Evolutionary conservation across 2,329 filamentous ascomycete genomes (phyloP).

Genomic region (Colletotrichum plurivorum): DNA sequence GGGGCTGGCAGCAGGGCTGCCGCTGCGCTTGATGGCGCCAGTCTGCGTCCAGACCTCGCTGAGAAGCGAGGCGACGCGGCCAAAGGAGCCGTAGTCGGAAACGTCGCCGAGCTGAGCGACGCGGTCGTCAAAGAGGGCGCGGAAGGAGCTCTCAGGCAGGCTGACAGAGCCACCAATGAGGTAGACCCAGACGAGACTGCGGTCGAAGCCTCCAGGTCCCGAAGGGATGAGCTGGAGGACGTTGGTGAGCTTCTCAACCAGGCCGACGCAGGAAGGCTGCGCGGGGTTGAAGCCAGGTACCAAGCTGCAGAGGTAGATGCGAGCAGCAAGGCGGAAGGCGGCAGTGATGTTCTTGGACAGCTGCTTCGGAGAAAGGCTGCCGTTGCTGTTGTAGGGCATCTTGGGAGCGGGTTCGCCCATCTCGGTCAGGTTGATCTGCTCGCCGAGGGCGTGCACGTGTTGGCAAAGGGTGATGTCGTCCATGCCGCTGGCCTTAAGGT

Average conservation of each 20-base stretch:
- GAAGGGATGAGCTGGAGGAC: constrained; percentile 86
- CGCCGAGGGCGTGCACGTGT: constrained; percentile 89
- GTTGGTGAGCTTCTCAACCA: constrained; percentile 83
- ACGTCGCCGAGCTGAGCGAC: constrained; percentile 81
- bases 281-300: constrained; percentile 88
- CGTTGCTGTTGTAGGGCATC: constrained; percentile 76
- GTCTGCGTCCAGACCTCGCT: constrained; percentile 89
- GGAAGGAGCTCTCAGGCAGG: constrained; percentile 80
- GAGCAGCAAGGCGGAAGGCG: constrained; percentile 91
- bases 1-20: constrained; percentile 45
- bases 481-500: constrained; percentile 85
- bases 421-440: constrained; percentile 89
- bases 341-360: constrained; percentile 90
- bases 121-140: constrained; percentile 82
- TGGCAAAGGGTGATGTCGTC: constrained; percentile 89
- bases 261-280: constrained; percentile 79
- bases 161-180: constrained; percentile 88
- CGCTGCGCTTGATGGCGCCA: constrained; percentile 62
- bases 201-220: constrained; percentile 87
- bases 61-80: constrained; percentile 83
- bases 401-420: constrained; percentile 69
- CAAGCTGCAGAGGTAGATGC: constrained; percentile 96
- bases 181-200: constrained; percentile 92
- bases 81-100: constrained; percentile 87
- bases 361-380: constrained; percentile 84